These are phyloP conservation scores for Wickerhamomyces rabaulensis DNA, from an alignment of 805 yeast species.

Conservation along the genomic window DNA sequence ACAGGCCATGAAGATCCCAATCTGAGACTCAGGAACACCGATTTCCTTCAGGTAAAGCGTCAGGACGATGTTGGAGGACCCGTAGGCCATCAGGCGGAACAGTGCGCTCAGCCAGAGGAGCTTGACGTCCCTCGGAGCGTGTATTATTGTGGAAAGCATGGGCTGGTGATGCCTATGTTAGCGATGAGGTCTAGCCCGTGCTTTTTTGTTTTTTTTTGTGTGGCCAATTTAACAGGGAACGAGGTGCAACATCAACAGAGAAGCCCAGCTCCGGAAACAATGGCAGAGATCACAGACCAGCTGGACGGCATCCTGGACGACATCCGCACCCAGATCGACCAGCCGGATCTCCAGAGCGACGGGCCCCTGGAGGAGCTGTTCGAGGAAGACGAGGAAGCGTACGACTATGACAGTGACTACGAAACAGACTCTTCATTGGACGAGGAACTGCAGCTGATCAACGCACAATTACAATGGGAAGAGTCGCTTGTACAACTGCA, in stretches of 20 bases:
- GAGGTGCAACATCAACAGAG: too few species aligned
- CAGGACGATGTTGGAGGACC: conserved; percentile 73
- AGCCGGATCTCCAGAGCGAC: conserved; percentile 39
- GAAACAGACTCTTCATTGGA: conserved; percentile 15
- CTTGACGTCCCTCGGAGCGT: conserved; percentile 42
- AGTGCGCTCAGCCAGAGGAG: conserved; percentile 66
- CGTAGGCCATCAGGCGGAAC: conserved; percentile 68
- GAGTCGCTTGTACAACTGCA: conserved; percentile 57
- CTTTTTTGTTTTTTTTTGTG: not conserved
- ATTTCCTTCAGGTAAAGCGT: conserved; percentile 58
- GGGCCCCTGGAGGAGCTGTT: conserved; percentile 7
- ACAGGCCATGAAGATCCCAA: conserved; percentile 78
- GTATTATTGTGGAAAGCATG: not conserved
- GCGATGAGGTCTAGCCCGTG: not conserved
- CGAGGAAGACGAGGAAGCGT: not conserved
- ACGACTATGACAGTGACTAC: conserved; percentile 15
- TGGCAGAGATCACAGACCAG: not conserved
- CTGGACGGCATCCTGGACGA: not conserved
- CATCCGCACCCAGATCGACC: not conserved
- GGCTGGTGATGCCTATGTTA: too few species aligned
- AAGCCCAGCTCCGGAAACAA: too few species aligned
- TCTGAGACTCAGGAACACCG: conserved; percentile 47
- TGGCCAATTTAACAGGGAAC: too few species aligned
- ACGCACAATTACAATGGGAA: conserved; percentile 72
- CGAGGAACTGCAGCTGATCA: conserved; percentile 24